Evolutionary conservation across 2,329 filamentous ascomycete species (phyloP), one percentile per base, ranked within the genome.

Genomic region (Exophiala viscosa): DNA sequence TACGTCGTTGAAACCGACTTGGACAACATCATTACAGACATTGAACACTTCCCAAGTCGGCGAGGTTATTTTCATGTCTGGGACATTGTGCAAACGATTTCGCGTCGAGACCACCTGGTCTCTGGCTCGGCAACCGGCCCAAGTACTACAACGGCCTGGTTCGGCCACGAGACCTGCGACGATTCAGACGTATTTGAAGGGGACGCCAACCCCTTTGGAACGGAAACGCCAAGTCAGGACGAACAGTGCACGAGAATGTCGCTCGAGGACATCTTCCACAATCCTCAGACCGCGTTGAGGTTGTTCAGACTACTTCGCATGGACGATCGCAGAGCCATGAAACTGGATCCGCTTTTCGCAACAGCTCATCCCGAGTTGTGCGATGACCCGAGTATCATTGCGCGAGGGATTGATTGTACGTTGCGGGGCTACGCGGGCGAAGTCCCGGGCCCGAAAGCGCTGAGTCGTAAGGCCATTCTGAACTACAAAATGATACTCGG

Each of bases 401-500:
- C 46, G n/a, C 23, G 5, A 5, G 46, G 46, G 20, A n/a, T 49
- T 9, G 46, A 49, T 17, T 49, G 46, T 18, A 49, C 46, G 2
- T 32, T 48, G 11, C 20, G 36, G 46, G 36, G 23, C 8, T 41
- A 23, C 15, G 33, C 15, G 5, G 33, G 4, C 14, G 17, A 15
- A n/a, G 46, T 49, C 9, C 23, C 46, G 31, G 35, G 36, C 14
- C 46, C 46, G 17, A 49, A 42, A 23, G 35, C 46, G 13, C 23
- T 49, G 6, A 49, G 35, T 15, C 36, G 46, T 11, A 36, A 49
- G 36, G 23, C 36, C 13, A 49, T 49, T 14, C 4, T 42, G 5
- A 49, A 41, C 14, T 49, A 49, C 38, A 49, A 49, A n/a, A 49
- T 49, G 46, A 49, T 42, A 36, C 14, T 49, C 3, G 41, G 46